A percentile compares a stretch with the other conserved stretches of the same genome.
Evolutionary conservation across 169 alveolate genomes (phyloP).

Genomic region (Plasmodium gonderi): DNA sequence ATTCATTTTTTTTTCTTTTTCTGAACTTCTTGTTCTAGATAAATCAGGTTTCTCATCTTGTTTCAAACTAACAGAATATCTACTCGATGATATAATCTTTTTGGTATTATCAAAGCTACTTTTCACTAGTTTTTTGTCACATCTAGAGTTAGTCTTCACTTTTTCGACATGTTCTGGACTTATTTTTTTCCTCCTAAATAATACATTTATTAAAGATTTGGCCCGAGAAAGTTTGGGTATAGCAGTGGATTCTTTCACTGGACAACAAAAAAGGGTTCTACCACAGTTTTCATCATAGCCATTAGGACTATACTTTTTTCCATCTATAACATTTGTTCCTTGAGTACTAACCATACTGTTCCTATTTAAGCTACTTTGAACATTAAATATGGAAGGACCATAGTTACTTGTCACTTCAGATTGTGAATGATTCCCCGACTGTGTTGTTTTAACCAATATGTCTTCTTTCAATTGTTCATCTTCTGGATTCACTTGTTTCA

Average conservation of each 20-base stretch:
- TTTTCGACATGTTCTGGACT: background rate
- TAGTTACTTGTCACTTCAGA: background rate
- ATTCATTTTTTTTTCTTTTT: background rate
- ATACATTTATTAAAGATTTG: background rate
- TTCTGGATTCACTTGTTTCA: background rate
- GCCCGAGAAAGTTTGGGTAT: background rate
- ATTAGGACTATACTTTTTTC: background rate
- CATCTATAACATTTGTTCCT: background rate
- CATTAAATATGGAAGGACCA: background rate
- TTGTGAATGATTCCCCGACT: background rate
- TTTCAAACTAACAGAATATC: background rate
- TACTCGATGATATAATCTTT: background rate
- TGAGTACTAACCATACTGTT: background rate
- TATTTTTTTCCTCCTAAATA: background rate
- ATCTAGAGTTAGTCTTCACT: background rate
- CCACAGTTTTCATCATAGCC: background rate
- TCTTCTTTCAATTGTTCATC: background rate
- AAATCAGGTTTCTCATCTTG: background rate
- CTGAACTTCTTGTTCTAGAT: background rate
- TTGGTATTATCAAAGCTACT: background rate
- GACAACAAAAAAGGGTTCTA: slow-evolving; percentile 16
- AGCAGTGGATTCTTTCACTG: slow-evolving; percentile 17
- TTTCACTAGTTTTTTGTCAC: background rate
- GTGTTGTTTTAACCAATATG: background rate
- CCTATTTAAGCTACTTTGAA: background rate